Conservation (phyloP, 345 rosid species). For the Eutrema heterophyllum region DNA sequence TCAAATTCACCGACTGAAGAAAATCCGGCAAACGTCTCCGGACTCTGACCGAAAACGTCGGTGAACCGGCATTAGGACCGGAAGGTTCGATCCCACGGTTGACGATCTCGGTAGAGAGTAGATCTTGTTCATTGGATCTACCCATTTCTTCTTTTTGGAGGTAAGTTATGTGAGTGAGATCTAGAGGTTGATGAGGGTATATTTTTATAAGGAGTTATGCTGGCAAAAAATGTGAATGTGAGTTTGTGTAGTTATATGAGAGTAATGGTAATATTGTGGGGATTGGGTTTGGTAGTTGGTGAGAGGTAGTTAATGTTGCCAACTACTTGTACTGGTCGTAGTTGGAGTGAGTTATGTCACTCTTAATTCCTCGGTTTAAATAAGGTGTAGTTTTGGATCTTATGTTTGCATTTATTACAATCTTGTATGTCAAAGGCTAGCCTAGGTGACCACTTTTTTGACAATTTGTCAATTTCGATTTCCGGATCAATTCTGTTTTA, state of each 20-base stretch:
- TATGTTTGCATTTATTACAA: slow-evolving; percentile 19
- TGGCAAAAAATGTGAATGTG: slow-evolving; percentile 19
- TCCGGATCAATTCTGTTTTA: not conserved
- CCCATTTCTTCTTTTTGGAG: slow-evolving; percentile 23
- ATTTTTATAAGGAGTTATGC: slow-evolving; percentile 12
- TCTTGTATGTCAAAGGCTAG: not conserved
- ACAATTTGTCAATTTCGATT: slow-evolving; percentile 9
- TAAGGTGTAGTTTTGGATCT: slow-evolving; percentile 19
- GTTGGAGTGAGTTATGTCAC: slow-evolving; percentile 47
- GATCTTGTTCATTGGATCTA: slow-evolving; percentile 59
- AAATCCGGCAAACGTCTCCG: slow-evolving; percentile 86
- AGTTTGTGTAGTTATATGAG: slow-evolving; percentile 18
- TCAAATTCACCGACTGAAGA: slow-evolving; percentile 89
- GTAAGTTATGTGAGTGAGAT: slow-evolving; percentile 1
- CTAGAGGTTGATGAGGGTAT: not conserved
- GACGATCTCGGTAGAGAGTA: slow-evolving; percentile 85
- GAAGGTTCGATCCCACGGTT: slow-evolving; percentile 87
- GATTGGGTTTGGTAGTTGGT: slow-evolving; percentile 35
- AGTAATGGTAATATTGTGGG: slow-evolving; percentile 24
- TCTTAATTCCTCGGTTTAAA: slow-evolving; percentile 35
- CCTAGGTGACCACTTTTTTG: not conserved
- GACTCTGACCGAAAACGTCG: slow-evolving; percentile 88
- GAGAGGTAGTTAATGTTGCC: slow-evolving; percentile 55
- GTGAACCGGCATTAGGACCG: slow-evolving; percentile 86
- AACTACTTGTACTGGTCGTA: slow-evolving; percentile 45